phyloP scores from a whole-genome alignment of 2,329 filamentous ascomycete species.

The Exophiala sp. region DNA sequence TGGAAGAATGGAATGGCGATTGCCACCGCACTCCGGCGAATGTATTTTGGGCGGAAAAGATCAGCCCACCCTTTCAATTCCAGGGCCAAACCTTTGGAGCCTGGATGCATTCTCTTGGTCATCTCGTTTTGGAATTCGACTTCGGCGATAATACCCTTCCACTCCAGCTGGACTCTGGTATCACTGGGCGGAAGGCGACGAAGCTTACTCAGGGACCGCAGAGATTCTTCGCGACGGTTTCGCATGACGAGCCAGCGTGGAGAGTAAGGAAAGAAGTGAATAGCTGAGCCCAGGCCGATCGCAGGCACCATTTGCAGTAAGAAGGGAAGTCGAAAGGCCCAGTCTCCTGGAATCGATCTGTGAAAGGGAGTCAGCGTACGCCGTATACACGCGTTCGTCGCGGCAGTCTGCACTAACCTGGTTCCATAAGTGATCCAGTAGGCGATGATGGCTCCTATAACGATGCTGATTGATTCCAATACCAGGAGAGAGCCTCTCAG shows the following conservation, averaged over 20 bases:
- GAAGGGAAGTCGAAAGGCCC: conserved; percentile 48
- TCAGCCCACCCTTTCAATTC: conserved; percentile 50
- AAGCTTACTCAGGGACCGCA: conserved; percentile 38
- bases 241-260: conserved; percentile 50
- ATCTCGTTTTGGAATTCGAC: conserved; percentile 45
- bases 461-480: conserved; percentile 47
- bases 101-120: conserved; percentile 38
- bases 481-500: conserved; percentile 40
- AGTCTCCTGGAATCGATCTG: conserved; percentile 31
- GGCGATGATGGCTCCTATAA: conserved; percentile 48
- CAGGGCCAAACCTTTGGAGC: conserved; percentile 37
- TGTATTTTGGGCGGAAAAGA: conserved; percentile 49
- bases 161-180: conserved; percentile 45
- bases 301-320: conserved; percentile 43
- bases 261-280: conserved; percentile 51
- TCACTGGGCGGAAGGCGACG: conserved; percentile 43
- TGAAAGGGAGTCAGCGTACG: neutral
- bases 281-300: conserved; percentile 35
- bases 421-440: conserved; percentile 57
- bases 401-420: conserved; percentile 41
- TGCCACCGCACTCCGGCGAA: conserved; percentile 52
- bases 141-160: conserved; percentile 50
- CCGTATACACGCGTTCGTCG: too few species aligned
- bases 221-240: conserved; percentile 39
- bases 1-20: conserved; percentile 57